phyloP scores from a whole-genome alignment of 257 asterid species.

The Solanum gandarillasii region DNA sequence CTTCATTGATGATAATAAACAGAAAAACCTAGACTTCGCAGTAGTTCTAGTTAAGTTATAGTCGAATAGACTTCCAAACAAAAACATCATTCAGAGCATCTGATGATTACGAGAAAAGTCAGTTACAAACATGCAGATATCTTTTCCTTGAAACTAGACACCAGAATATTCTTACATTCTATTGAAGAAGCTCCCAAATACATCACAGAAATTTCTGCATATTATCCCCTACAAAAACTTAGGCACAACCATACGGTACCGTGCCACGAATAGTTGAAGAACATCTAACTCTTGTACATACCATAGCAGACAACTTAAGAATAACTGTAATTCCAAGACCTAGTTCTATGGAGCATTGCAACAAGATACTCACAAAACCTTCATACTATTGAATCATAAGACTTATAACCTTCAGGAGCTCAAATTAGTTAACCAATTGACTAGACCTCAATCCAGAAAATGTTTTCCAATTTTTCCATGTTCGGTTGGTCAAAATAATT shows the following conservation, averaged over 20 bases:
- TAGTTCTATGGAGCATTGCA: background rate
- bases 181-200: background rate
- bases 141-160: background rate
- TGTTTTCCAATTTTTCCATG: background rate
- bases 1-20: background rate
- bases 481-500: background rate
- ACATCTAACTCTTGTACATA: background rate
- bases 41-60: background rate
- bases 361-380: background rate
- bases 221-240: background rate
- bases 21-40: background rate
- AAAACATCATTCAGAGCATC: background rate
- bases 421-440: background rate
- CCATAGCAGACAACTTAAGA: background rate
- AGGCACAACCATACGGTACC: background rate
- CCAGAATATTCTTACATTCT: background rate
- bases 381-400: background rate
- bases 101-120: background rate
- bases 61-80: background rate
- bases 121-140: background rate
- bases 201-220: background rate
- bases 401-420: background rate
- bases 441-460: background rate
- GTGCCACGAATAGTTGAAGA: background rate
- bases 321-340: background rate